These are phyloP conservation scores for Penicillium sp. DNA, from an alignment of 2,329 filamentous ascomycete genomes.

Conservation along the genomic window DNA sequence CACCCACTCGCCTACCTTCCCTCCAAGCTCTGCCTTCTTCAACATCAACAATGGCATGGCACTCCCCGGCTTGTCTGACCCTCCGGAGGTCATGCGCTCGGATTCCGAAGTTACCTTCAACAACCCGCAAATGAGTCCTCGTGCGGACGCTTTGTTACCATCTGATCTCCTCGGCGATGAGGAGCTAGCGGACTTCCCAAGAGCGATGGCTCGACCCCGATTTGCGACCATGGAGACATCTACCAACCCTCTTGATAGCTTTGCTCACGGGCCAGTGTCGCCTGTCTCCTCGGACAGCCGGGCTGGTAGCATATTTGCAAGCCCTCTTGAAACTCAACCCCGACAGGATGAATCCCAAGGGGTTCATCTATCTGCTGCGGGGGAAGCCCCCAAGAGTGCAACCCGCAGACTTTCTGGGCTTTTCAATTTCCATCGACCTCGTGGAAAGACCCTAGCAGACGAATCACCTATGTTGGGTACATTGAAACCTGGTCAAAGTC, in stretches of 20 bases:
- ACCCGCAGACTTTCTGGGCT: slow-evolving; percentile 59
- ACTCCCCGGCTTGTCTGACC: slow-evolving; percentile 47
- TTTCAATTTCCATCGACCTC: slow-evolving; percentile 60
- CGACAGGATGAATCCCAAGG: slow-evolving; percentile 43
- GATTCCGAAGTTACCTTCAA: slow-evolving; percentile 59
- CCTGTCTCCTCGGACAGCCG: slow-evolving; percentile 48
- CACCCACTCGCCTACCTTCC: slow-evolving; percentile 55
- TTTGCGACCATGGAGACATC: slow-evolving; percentile 34
- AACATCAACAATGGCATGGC: slow-evolving; percentile 66
- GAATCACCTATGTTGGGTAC: slow-evolving; percentile 60
- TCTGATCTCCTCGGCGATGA: slow-evolving; percentile 63
- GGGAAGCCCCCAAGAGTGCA: slow-evolving; percentile 45
- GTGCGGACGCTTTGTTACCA: slow-evolving; percentile 62
- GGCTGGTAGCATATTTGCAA: slow-evolving; percentile 49
- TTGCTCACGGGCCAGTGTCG: slow-evolving; percentile 44
- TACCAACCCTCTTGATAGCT: slow-evolving; percentile 33
- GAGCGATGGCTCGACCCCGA: slow-evolving; percentile 29
- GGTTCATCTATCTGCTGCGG: slow-evolving; percentile 32
- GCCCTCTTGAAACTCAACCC: slow-evolving; percentile 46
- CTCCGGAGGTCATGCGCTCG: slow-evolving; percentile 43
- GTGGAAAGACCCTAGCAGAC: slow-evolving; percentile 62
- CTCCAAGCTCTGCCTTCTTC: slow-evolving; percentile 57
- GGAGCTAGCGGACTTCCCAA: slow-evolving; percentile 41
- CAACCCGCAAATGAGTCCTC: slow-evolving; percentile 65
- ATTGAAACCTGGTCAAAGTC: slow-evolving; percentile 62